phyloP scores from a whole-genome alignment of 192 early-diverging fungal species.

The Podila epicladia region DNA sequence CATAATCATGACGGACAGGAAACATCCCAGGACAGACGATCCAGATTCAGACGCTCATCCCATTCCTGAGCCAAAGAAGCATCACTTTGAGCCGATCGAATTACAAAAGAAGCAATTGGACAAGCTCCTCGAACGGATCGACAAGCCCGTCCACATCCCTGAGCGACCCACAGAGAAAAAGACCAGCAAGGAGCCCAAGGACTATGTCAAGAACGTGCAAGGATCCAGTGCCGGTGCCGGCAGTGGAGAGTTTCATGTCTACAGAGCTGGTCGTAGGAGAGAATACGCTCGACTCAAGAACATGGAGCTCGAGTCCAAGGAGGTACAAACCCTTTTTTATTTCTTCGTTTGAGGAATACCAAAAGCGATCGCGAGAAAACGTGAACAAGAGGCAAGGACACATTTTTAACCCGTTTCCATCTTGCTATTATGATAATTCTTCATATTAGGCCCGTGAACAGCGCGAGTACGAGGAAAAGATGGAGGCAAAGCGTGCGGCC shows the following conservation, averaged over 20 bases:
- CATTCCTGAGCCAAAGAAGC: conserved; percentile 29
- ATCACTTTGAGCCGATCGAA: conserved; percentile 60
- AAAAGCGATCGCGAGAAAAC: too few species aligned
- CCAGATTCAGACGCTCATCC: conserved; percentile 1
- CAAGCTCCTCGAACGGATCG: conserved; percentile 78
- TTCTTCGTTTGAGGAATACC: neutral
- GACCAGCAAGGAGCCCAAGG: conserved; percentile 70
- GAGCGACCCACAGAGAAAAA: conserved; percentile 59
- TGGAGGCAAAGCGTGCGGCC: conserved; percentile 60
- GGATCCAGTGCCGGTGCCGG: conserved; percentile 96
- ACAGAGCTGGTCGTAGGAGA: conserved; percentile 84
- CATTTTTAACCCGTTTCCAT: too few species aligned
- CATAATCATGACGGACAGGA: conserved; percentile 9
- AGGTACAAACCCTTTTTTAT: conserved; percentile 57
- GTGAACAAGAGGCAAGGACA: too few species aligned
- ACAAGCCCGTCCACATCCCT: conserved; percentile 84
- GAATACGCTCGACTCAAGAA: conserved; percentile 84
- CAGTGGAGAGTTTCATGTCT: conserved; percentile 96
- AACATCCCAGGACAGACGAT: conserved; percentile 20
- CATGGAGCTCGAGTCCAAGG: conserved; percentile 77
- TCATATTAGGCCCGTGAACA: conserved; percentile 63
- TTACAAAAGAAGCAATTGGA: conserved; percentile 71
- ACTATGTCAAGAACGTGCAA: conserved; percentile 91
- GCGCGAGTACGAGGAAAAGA: conserved; percentile 67
- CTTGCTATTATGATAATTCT: too few species aligned